Evolutionary conservation across 352 stramenopile genomes (phyloP).

Genomic region (Phytophthora hibernalis): DNA sequence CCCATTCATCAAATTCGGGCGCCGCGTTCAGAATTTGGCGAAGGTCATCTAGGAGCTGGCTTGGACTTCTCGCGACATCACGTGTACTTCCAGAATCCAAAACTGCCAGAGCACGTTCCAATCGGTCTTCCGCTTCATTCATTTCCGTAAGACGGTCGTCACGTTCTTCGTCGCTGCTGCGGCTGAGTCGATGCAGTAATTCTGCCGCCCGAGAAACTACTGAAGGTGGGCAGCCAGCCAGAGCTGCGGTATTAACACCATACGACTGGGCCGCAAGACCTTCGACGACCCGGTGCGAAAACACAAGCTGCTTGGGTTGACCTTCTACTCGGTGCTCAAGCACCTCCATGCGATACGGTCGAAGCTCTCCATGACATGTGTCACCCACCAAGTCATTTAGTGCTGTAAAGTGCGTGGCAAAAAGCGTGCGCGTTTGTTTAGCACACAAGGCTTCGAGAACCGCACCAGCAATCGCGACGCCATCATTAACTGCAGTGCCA

Average conservation of each 20-base stretch:
- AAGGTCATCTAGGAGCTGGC: conserved; percentile 19
- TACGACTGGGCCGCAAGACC: conserved; percentile 80
- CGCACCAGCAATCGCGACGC: conserved; percentile 78
- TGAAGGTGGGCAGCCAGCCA: conserved; percentile 65
- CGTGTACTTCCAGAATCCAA: conserved; percentile 1
- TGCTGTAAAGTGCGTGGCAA: conserved; percentile 88
- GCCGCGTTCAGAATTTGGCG: conserved; percentile 17
- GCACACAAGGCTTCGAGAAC: conserved; percentile 75
- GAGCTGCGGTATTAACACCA: conserved; percentile 75
- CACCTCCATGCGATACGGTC: conserved; percentile 78
- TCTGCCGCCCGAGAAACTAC: conserved; percentile 62
- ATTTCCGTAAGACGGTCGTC: neutral
- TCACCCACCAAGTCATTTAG: conserved; percentile 51
- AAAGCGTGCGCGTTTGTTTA: conserved; percentile 69
- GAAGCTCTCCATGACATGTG: conserved; percentile 44
- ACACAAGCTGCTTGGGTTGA: conserved; percentile 59
- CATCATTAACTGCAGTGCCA: conserved; percentile 82
- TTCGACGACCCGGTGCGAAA: conserved; percentile 79
- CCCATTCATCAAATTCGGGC: neutral
- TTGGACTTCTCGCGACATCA: neutral
- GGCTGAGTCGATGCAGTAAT: conserved; percentile 46
- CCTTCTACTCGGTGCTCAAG: conserved; percentile 41
- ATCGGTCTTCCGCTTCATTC: conserved; percentile 1
- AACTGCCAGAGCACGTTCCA: conserved; percentile 12
- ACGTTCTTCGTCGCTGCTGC: neutral